A percentile compares a stretch with the other conserved stretches of the same genome.
Conservation (phyloP, 441 rosid species). For the Sinapis alba region DNA sequence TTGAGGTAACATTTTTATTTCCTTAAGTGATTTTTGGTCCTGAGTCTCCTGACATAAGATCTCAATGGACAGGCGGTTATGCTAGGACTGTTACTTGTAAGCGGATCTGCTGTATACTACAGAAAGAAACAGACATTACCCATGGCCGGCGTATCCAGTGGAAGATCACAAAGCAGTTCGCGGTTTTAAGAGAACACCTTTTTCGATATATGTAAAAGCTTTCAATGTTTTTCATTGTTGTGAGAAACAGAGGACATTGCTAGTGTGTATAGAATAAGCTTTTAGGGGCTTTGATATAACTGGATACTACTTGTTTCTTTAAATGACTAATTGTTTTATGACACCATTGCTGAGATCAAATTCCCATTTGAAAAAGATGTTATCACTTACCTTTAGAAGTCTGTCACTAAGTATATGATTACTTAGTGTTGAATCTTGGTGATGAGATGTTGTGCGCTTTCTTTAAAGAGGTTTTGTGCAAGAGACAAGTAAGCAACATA, state of each 20-base stretch:
- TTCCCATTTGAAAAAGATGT: not conserved
- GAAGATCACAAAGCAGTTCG: constrained; percentile 66
- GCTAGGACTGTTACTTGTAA: constrained; percentile 55
- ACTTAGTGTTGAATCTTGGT: not conserved
- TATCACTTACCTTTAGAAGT: not conserved
- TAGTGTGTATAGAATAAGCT: not conserved
- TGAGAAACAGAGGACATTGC: not conserved
- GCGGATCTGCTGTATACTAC: constrained; percentile 62
- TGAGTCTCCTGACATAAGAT: not conserved
- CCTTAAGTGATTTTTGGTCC: no score
- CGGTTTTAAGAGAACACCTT: constrained; percentile 50
- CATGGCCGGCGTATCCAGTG: constrained; percentile 62
- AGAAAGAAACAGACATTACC: constrained; percentile 58
- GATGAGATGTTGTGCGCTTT: not conserved
- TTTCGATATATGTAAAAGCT: constrained; percentile 15
- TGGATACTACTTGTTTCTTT: not conserved
- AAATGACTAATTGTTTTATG: not conserved
- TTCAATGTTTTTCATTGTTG: constrained; percentile 19
- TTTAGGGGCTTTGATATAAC: not conserved
- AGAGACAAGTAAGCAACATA: not conserved
- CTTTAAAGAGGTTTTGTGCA: not conserved
- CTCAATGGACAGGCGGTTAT: constrained; percentile 50
- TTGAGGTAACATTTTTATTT: constrained; percentile 58
- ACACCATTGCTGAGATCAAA: not conserved
- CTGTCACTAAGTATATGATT: not conserved